Evolutionary conservation across 805 yeast genomes (phyloP).

Genomic region (Ogataea pini): DNA sequence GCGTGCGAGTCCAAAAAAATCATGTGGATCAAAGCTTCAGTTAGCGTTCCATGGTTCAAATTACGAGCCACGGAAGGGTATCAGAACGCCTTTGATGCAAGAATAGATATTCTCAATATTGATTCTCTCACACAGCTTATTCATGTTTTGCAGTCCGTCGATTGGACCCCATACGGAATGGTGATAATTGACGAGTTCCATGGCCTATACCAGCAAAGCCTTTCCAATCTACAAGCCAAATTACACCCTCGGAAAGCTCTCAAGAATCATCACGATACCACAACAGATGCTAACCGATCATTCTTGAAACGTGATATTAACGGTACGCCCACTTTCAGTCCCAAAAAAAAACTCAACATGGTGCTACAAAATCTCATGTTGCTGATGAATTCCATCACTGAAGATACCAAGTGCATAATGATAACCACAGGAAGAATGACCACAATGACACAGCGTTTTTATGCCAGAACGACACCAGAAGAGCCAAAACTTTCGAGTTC

Average conservation of each 20-base stretch:
- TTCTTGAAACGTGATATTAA: slow-evolving; percentile 22
- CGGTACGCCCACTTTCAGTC: slow-evolving; percentile 23
- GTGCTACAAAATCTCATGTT: slow-evolving; percentile 26
- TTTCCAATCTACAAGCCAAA: slow-evolving; percentile 11
- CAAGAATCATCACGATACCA: slow-evolving; percentile 6
- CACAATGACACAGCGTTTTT: slow-evolving; percentile 28
- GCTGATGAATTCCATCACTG: slow-evolving; percentile 17
- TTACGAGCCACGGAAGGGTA: slow-evolving; percentile 13
- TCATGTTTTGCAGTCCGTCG: slow-evolving; percentile 19
- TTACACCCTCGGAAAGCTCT: slow-evolving; percentile 4
- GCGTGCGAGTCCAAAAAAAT: slow-evolving; percentile 6
- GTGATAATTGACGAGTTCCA: slow-evolving; percentile 34
- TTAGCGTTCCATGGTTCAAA: slow-evolving; percentile 32
- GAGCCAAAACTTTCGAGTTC: slow-evolving; percentile 1
- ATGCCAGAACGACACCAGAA: slow-evolving; percentile 6
- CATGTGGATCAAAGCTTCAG: slow-evolving; percentile 19
- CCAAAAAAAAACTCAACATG: slow-evolving; percentile 24
- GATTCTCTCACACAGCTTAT: slow-evolving; percentile 26
- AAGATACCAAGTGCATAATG: slow-evolving; percentile 15
- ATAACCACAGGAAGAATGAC: slow-evolving; percentile 35
- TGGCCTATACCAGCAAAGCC: slow-evolving; percentile 23
- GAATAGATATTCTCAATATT: slow-evolving; percentile 20
- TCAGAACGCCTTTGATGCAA: not conserved
- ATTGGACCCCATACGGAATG: slow-evolving; percentile 24
- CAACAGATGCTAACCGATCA: not conserved